Evolutionary conservation across 257 asterid genomes (phyloP).

Genomic region (Nicotiana otophora): DNA sequence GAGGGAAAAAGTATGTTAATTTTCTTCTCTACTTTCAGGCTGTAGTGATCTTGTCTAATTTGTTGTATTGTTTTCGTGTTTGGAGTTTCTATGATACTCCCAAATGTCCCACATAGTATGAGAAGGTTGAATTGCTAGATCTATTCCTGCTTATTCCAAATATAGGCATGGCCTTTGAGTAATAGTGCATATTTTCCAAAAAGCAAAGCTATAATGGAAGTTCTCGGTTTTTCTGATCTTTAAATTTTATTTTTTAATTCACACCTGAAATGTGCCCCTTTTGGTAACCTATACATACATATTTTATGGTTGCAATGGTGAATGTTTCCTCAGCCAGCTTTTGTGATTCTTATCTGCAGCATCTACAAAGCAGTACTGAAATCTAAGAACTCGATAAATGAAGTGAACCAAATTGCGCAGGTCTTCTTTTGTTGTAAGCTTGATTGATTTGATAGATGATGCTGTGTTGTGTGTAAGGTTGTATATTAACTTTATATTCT

Average conservation of each 20-base stretch:
- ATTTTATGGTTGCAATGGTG: not conserved
- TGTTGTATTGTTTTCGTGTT: not conserved
- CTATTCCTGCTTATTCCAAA: not conserved
- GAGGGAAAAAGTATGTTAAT: not conserved
- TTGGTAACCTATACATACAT: not conserved
- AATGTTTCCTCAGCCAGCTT: not conserved
- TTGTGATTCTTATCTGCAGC: slow-evolving; percentile 24
- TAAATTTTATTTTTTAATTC: not conserved
- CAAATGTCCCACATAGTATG: not conserved
- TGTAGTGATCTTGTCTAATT: not conserved
- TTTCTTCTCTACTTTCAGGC: not conserved
- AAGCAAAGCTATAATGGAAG: not conserved
- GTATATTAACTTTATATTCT: slow-evolving; percentile 15
- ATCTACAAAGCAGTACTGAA: slow-evolving; percentile 34
- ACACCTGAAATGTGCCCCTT: not conserved
- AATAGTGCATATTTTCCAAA: not conserved
- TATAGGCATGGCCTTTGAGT: not conserved
- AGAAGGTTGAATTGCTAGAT: not conserved
- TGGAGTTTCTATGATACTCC: not conserved
- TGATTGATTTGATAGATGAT: slow-evolving; percentile 4
- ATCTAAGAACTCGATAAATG: slow-evolving; percentile 36
- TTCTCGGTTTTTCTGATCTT: not conserved
- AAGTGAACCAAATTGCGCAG: slow-evolving; percentile 88
- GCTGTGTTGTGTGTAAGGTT: slow-evolving; percentile 1
- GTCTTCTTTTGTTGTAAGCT: slow-evolving; percentile 30